These are phyloP conservation scores for Trichophyton schoenleinii DNA, from an alignment of 2,329 filamentous ascomycete genomes.

Conservation along the genomic window DNA sequence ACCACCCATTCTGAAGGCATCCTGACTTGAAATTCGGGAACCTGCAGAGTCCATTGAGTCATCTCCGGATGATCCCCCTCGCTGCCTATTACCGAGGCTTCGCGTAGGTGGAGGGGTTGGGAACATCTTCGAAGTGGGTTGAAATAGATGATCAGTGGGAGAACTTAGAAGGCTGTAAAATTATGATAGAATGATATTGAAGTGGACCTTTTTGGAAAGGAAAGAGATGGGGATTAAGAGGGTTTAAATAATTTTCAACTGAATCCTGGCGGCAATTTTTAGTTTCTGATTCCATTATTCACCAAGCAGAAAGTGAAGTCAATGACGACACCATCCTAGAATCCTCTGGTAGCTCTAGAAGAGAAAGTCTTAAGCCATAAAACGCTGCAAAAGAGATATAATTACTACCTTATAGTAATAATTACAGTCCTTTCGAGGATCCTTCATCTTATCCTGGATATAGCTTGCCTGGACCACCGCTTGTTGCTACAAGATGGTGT, in stretches of 20 bases:
- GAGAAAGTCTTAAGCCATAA: no score
- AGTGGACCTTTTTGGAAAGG: neutral
- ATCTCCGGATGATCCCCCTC: neutral
- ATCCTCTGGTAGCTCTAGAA: no score
- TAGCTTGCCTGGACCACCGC: no score
- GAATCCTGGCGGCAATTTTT: neutral
- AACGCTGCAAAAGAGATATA: no score
- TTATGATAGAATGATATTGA: no score
- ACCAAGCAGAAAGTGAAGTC: no score
- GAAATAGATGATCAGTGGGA: neutral
- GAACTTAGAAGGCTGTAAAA: neutral
- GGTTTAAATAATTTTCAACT: neutral
- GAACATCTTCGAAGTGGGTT: neutral
- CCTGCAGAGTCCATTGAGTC: neutral
- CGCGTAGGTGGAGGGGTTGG: neutral
- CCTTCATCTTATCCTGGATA: no score
- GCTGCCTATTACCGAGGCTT: neutral
- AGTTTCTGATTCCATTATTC: no score
- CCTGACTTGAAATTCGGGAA: neutral
- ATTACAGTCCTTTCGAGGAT: no score
- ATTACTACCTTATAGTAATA: no score
- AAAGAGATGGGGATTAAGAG: neutral
- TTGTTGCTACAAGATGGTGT: no score
- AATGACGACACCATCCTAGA: no score
- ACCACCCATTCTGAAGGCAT: conserved; percentile 1